Base-by-base conservation (phyloP, 2,329 filamentous ascomycete species). In the Colletotrichum sojae region DNA sequence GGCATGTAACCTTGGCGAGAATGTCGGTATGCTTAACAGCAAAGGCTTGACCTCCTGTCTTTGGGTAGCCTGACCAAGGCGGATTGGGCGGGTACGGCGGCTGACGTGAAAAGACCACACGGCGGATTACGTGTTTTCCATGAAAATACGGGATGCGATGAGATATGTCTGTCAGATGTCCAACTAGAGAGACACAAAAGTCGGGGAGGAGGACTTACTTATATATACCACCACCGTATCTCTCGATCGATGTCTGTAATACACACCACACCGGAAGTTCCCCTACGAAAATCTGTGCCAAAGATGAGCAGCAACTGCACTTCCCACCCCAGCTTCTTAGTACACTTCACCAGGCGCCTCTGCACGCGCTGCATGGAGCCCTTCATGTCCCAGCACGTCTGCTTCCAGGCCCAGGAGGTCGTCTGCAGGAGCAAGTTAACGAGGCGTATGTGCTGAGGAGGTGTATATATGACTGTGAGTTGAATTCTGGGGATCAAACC, bases 291-390 rank as follows among this genome's bases (percentile, higher is more conserved):
- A 31, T 5, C 27, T 31, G 27, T 15, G 45, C 22, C 48, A 18
- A 53, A 39, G 4, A 56, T 63, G 60, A 53, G 22, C 31, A 52
- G 39, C 31, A 53, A 25, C 49, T 46, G 25, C n/a, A 62, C 49
- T 1, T 20, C 39, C 9, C 46, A 49, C 20, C 36, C 45, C 16
- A 46, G 25, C 36, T 54, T 51, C 36, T 56, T 31, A 43, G 52
- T 25, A 6, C 51, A 40, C 40, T 62, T 65, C 36, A 54, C 70
- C 10, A 53, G 68, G 10, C 69, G 70, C 2, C 70, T 72, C 25
- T 72, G 70, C 45, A 15, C 57, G 9, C 68, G 70, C 9, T 72
- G 70, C 39, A 52, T 72, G 55, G 70, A 72, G 60, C 70, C 70
- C 8, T 72, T 69, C 52, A 67, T 59, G 20, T 69, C 53, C n/a